Evolutionary conservation across 352 stramenopile species (phyloP), one percentile per base, ranked within the genome.

Genomic region (Pythium sp.): DNA sequence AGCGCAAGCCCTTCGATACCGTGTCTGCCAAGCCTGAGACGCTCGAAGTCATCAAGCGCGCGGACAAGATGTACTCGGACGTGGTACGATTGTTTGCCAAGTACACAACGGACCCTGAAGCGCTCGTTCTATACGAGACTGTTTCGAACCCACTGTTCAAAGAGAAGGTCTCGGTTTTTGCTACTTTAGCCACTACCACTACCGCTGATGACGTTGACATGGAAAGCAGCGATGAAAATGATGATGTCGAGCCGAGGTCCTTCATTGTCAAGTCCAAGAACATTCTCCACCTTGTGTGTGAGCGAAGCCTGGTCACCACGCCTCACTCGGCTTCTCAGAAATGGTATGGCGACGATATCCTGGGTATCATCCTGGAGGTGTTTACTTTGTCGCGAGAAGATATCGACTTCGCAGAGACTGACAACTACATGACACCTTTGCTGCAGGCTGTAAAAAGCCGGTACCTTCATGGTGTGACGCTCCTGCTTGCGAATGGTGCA

Each of bases 61-160:
- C 71, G 1, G 82, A 93, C 34, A 51, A 36, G 20, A 69, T 77
- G 4, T 84, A 82, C 54, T 77, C 75, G 4, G 66, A 76, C 2
- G 49, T 89, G 2, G 67, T 92, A 12, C 68, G 69, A 34, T 34
- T 93, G 6, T 91, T 80, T 73, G 78, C 77, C 6, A 61, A 83
- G 64, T 72, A 87, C 30, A 84, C 83, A 2, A 77, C 62, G 0
- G 64, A 69, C 0, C 34, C 55, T 4, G 74, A 83, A 9, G 73
- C 83, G 1, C 84, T 79, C 51, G 30, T 90, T 14, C 63, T n/a
- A 36, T 54, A 59, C 56, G 22, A 28, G 34, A 15, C 9, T 26
- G 51, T 68, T 26, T 6, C 1, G 24, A 62, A 68, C 53, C 62
- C 62, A 3, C 53, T 51, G 26, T 68, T 53, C 36, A 55, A 62